phyloP scores from a whole-genome alignment of 805 yeast species.

The Starmerella bombicola region DNA sequence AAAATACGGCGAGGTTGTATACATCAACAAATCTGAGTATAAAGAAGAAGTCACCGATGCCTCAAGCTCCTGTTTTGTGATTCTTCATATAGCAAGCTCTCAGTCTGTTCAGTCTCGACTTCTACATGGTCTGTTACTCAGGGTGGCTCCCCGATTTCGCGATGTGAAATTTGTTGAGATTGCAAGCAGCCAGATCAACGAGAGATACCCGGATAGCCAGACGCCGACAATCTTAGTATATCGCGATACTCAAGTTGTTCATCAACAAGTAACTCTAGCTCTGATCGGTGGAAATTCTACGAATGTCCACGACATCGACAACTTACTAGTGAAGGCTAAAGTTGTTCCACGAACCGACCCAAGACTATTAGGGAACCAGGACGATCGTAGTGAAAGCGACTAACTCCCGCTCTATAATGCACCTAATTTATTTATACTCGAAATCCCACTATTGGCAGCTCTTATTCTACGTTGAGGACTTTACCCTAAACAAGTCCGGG shows the following conservation, averaged over 20 bases:
- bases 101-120: slow-evolving; percentile 57
- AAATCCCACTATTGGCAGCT: background rate
- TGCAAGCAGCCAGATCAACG: slow-evolving; percentile 81
- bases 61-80: slow-evolving; percentile 46
- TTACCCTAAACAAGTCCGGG: no score
- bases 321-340: slow-evolving; percentile 50
- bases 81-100: slow-evolving; percentile 64
- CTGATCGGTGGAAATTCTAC: slow-evolving; percentile 79
- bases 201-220: slow-evolving; percentile 76
- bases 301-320: slow-evolving; percentile 55
- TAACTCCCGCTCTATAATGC: no score
- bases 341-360: slow-evolving; percentile 57
- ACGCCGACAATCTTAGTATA: slow-evolving; percentile 86
- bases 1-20: slow-evolving; percentile 62
- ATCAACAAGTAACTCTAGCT: slow-evolving; percentile 68
- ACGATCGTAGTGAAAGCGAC: slow-evolving; percentile 4
- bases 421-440: background rate
- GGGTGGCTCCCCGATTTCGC: slow-evolving; percentile 52
- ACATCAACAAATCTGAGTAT: slow-evolving; percentile 80
- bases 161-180: slow-evolving; percentile 89
- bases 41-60: slow-evolving; percentile 74
- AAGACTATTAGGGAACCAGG: slow-evolving; percentile 43
- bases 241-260: slow-evolving; percentile 60
- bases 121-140: slow-evolving; percentile 43
- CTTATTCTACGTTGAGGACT: no score